Evolutionary conservation across 2,329 filamentous ascomycete genomes (phyloP).

Genomic region (Pyrenophora seminiperda): DNA sequence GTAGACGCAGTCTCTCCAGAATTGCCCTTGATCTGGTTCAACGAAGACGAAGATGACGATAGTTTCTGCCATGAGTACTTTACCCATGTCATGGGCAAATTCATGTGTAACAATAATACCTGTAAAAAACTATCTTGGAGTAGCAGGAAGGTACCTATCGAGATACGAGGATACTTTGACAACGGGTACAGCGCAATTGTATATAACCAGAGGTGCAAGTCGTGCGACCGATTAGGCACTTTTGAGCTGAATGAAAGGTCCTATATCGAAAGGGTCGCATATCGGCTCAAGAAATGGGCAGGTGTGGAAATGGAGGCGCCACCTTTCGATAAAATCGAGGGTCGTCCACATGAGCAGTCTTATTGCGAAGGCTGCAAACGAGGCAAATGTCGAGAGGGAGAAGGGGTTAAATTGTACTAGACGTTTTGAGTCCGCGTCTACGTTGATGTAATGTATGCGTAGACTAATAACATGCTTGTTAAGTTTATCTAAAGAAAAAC

Average conservation of each 20-base stretch:
- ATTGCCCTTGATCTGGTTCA: constrained; percentile 1
- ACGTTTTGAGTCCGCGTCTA: too few relatives aligned
- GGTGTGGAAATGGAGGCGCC: constrained; percentile 15
- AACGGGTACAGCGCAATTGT: constrained; percentile 28
- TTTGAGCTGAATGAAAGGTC: constrained; percentile 20
- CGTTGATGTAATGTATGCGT: too few relatives aligned
- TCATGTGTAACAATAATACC: constrained; percentile 18
- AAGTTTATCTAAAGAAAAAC: too few relatives aligned
- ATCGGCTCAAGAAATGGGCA: constrained; percentile 32
- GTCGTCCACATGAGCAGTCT: background rate
- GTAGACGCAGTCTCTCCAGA: background rate
- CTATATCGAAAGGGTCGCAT: constrained; percentile 29
- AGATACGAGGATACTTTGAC: constrained; percentile 17
- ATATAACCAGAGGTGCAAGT: constrained; percentile 25
- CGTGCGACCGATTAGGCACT: constrained; percentile 20
- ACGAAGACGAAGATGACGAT: background rate
- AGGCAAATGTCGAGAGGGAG: background rate
- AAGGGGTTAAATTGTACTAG: too few relatives aligned
- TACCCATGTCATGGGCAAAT: constrained; percentile 22
- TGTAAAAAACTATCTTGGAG: constrained; percentile 13
- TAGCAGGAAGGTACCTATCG: constrained; percentile 22
- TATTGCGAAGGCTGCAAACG: constrained; percentile 1
- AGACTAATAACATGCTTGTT: too few relatives aligned
- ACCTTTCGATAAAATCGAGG: background rate
- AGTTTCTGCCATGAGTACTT: constrained; percentile 8